Percentiles rank a stretch among this genome's conserved stretches.
Evolutionary conservation across 179 eudicot genomes (phyloP).

Genomic region (Camellia oleifera): DNA sequence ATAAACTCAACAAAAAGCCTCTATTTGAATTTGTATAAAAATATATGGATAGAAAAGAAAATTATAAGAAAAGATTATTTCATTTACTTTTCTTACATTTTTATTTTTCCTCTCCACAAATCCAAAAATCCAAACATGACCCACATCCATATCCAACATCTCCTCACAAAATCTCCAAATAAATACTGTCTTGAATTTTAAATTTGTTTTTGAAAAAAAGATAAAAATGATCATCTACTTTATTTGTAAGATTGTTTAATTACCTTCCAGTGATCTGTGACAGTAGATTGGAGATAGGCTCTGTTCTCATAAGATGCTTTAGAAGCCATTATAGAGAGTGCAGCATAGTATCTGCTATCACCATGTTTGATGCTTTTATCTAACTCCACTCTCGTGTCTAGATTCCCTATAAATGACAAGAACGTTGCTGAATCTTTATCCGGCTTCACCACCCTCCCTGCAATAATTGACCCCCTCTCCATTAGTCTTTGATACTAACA

Average conservation of each 20-base stretch:
- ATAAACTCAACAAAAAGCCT: no score
- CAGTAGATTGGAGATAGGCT: constrained; percentile 19
- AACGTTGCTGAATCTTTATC: constrained; percentile 23
- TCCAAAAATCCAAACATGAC: constrained; percentile 36
- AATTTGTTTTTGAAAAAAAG: neutral
- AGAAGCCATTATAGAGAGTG: constrained; percentile 43
- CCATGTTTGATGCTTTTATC: constrained; percentile 25
- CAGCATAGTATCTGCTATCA: constrained; percentile 30
- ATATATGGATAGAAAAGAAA: no score
- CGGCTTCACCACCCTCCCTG: constrained; percentile 27
- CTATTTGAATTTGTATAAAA: no score
- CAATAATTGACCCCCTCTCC: neutral
- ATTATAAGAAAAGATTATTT: no score
- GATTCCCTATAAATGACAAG: constrained; percentile 27
- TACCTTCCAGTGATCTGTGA: constrained; percentile 49
- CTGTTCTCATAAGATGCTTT: constrained; percentile 45
- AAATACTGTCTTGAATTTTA: neutral
- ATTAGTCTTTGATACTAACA: neutral
- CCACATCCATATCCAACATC: constrained; percentile 37
- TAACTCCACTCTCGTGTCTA: constrained; percentile 29
- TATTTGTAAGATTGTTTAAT: no score
- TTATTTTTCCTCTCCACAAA: constrained; percentile 29
- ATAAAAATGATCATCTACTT: neutral
- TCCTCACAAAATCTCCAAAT: constrained; percentile 20
- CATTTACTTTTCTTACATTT: no score